A percentile compares a stretch with the other conserved stretches of the same genome.
Conservation (phyloP, 495 filamentous ascomycete species). For the Rostrohypoxylon terebratum region DNA sequence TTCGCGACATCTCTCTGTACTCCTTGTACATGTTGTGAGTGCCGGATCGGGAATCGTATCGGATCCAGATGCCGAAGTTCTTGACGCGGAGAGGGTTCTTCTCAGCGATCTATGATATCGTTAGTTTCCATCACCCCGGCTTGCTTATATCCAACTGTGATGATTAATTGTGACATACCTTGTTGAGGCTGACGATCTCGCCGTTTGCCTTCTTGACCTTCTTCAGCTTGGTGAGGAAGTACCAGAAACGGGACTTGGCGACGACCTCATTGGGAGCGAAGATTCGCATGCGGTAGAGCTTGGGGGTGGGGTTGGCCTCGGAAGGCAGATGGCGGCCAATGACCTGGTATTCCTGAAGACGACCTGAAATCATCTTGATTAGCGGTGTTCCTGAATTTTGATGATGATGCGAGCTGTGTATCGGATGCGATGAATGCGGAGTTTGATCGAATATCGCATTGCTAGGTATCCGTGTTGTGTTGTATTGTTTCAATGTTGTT, state of each 20-base stretch:
- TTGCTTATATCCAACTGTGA: neutral
- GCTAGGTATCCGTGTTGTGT: neutral
- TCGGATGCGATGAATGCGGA: neutral
- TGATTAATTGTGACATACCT: constrained; percentile 69
- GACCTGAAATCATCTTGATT: constrained; percentile 70
- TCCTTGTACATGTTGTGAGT: constrained; percentile 99
- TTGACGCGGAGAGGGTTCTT: constrained; percentile 99
- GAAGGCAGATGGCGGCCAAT: constrained; percentile 98
- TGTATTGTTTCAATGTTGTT: neutral
- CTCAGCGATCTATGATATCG: constrained; percentile 88
- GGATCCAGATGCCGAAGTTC: constrained; percentile 99
- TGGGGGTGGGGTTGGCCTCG: constrained; percentile 93
- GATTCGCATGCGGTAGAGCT: constrained; percentile 99
- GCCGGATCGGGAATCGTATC: constrained; percentile 99
- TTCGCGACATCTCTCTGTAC: constrained; percentile 97
- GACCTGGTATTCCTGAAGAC: constrained; percentile 99
- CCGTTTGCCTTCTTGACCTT: constrained; percentile 99
- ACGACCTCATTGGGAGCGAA: constrained; percentile 98
- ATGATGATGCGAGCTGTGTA: neutral
- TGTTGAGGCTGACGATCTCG: constrained; percentile 96
- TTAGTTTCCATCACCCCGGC: constrained; percentile 15
- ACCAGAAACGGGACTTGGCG: constrained; percentile 99
- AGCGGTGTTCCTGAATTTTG: constrained; percentile 14
- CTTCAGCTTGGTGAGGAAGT: constrained; percentile 97
- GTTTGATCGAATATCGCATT: neutral